These are phyloP conservation scores for Candida sp. DNA, from an alignment of 1,139 yeast species.

Conservation along the genomic window DNA sequence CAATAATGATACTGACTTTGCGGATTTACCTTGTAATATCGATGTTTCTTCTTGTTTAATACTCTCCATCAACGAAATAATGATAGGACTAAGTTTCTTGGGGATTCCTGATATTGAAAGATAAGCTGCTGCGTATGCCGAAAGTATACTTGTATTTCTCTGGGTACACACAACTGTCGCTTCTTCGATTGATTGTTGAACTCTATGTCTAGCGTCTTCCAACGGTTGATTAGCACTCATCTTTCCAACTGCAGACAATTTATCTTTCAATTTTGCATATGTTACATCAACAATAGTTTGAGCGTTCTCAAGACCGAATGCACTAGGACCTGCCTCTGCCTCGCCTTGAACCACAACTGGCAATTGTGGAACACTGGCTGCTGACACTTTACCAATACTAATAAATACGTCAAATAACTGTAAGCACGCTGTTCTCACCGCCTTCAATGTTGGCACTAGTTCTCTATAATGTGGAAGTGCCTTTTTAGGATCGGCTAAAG, in stretches of 20 bases:
- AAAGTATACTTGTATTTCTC: slow-evolving; percentile 62
- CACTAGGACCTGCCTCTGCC: slow-evolving; percentile 91
- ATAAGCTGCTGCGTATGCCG: slow-evolving; percentile 75
- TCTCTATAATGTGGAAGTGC: slow-evolving; percentile 68
- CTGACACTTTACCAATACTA: slow-evolving; percentile 70
- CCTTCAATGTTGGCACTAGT: slow-evolving; percentile 79
- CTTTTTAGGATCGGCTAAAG: slow-evolving; percentile 40
- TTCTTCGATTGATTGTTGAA: slow-evolving; percentile 64
- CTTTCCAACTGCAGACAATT: slow-evolving; percentile 69
- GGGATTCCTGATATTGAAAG: slow-evolving; percentile 68
- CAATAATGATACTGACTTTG: slow-evolving; percentile 63
- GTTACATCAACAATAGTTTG: slow-evolving; percentile 64
- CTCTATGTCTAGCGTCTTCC: slow-evolving; percentile 75
- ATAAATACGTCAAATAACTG: slow-evolving; percentile 77
- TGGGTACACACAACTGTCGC: slow-evolving; percentile 54
- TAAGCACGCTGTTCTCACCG: slow-evolving; percentile 84
- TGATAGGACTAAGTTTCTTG: slow-evolving; percentile 81
- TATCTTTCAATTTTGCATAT: slow-evolving; percentile 60
- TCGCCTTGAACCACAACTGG: slow-evolving; percentile 95
- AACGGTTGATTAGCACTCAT: slow-evolving; percentile 70
- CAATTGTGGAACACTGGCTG: slow-evolving; percentile 75
- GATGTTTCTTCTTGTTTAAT: slow-evolving; percentile 71
- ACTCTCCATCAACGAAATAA: slow-evolving; percentile 91
- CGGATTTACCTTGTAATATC: slow-evolving; percentile 68
- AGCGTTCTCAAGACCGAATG: slow-evolving; percentile 80